Conservation (phyloP, 129 eudicot species). For the Heracleum sosnowskyi region DNA sequence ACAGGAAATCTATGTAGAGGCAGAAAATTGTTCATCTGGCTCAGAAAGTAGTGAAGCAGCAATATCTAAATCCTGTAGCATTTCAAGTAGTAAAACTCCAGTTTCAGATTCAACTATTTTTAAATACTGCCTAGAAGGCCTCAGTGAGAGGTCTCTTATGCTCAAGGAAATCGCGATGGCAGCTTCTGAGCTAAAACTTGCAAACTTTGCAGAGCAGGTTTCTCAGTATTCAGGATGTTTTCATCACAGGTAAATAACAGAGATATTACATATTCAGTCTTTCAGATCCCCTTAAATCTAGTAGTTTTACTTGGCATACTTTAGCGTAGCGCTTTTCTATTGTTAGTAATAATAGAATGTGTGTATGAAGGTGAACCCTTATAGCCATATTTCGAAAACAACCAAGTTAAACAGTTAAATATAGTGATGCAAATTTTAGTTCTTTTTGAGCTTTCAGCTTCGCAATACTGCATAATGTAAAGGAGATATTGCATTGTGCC, state of each 20-base stretch:
- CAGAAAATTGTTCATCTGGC: conserved; percentile 45
- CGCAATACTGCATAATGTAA: neutral
- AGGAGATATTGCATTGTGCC: neutral
- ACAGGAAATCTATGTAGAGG: conserved; percentile 38
- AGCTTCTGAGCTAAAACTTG: conserved; percentile 44
- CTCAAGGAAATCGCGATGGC: conserved; percentile 57
- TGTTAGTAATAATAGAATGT: neutral
- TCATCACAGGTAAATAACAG: conserved; percentile 72
- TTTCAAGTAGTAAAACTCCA: conserved; percentile 26
- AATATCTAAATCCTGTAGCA: conserved; percentile 33
- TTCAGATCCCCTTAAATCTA: neutral
- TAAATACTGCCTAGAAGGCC: conserved; percentile 78
- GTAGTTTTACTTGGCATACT: neutral
- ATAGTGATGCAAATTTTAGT: neutral
- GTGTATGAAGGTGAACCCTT: neutral
- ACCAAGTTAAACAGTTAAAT: neutral
- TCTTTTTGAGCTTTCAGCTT: neutral
- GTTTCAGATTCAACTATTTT: conserved; percentile 59
- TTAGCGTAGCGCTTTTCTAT: neutral
- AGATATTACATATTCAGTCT: neutral
- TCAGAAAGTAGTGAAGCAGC: conserved; percentile 66
- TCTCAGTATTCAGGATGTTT: conserved; percentile 73
- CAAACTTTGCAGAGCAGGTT: conserved; percentile 61
- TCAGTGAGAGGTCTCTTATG: conserved; percentile 51
- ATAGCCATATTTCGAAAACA: neutral